Evolutionary conservation across 108 stramenopile genomes (phyloP).

Genomic region (Seminavis robusta): DNA sequence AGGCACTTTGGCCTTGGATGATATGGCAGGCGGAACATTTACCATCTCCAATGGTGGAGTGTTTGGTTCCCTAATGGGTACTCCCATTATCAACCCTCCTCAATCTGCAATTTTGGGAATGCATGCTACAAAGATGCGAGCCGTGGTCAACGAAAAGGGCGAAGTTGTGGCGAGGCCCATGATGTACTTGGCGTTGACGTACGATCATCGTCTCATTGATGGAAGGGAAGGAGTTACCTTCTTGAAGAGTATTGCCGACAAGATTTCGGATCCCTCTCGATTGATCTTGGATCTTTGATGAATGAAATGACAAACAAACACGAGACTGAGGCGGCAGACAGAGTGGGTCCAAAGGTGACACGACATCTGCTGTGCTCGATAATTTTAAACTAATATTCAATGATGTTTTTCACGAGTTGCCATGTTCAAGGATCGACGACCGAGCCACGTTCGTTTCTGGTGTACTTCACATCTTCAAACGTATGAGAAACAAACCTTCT

Average conservation of each 20-base stretch:
- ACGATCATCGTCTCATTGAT: slow-evolving; percentile 99
- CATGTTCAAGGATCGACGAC: no score
- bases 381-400: no score
- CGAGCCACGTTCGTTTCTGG: no score
- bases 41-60: slow-evolving; percentile 99
- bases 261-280: slow-evolving; percentile 94
- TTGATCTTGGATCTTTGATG: slow-evolving; percentile 92
- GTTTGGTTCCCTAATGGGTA: slow-evolving; percentile 98
- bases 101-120: slow-evolving; percentile 99
- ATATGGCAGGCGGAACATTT: slow-evolving; percentile 99
- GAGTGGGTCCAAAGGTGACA: no score
- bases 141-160: slow-evolving; percentile 94
- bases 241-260: slow-evolving; percentile 95
- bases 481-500: no score
- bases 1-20: slow-evolving; percentile 91
- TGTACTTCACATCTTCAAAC: no score
- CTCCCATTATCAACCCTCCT: slow-evolving; percentile 99
- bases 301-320: no score
- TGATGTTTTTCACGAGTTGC: no score
- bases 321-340: no score
- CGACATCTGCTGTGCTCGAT: no score
- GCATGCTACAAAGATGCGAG: slow-evolving; percentile 99
- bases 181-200: slow-evolving; percentile 99
- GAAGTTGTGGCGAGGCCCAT: slow-evolving; percentile 97
- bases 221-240: slow-evolving; percentile 99